Percentiles rank a stretch among this genome's conserved stretches.
Conservation (phyloP, 306 rosid genomes). For the Quercus ilex region DNA sequence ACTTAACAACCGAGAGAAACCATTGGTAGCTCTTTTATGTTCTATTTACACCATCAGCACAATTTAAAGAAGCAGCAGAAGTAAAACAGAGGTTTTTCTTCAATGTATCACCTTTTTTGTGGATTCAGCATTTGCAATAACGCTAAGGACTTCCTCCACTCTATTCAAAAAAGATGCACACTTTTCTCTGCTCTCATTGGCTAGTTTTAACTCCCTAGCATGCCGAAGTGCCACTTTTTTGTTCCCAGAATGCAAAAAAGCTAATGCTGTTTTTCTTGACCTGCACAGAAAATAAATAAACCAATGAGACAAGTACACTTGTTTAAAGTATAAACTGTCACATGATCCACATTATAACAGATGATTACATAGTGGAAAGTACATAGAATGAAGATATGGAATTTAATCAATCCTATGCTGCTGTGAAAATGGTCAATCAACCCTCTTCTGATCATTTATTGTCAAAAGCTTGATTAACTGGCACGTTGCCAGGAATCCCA, state of each 20-base stretch:
- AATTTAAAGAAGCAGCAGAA: neutral
- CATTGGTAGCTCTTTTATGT: neutral
- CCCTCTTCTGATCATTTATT: no score
- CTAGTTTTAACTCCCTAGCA: conserved; percentile 75
- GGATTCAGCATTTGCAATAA: conserved; percentile 71
- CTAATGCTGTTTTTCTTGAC: conserved; percentile 69
- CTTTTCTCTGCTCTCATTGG: conserved; percentile 64
- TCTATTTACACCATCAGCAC: neutral
- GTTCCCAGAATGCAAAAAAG: conserved; percentile 70
- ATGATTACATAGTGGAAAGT: conserved; percentile 7
- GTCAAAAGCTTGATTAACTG: neutral
- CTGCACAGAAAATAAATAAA: conserved; percentile 38
- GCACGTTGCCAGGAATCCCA: neutral
- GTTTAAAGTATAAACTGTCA: conserved; percentile 1
- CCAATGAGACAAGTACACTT: conserved; percentile 11
- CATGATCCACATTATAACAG: conserved; percentile 8
- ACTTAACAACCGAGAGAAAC: neutral
- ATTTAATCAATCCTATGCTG: neutral
- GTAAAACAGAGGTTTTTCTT: neutral
- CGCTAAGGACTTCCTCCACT: conserved; percentile 76
- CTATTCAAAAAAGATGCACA: conserved; percentile 68
- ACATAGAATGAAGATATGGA: neutral
- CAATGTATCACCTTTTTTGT: conserved; percentile 60
- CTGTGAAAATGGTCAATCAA: neutral
- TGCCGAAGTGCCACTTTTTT: conserved; percentile 66